Evolutionary conservation across 2,329 filamentous ascomycete genomes (phyloP), one percentile per base, ranked within the genome.

Genomic region (Penicillium glabrum): DNA sequence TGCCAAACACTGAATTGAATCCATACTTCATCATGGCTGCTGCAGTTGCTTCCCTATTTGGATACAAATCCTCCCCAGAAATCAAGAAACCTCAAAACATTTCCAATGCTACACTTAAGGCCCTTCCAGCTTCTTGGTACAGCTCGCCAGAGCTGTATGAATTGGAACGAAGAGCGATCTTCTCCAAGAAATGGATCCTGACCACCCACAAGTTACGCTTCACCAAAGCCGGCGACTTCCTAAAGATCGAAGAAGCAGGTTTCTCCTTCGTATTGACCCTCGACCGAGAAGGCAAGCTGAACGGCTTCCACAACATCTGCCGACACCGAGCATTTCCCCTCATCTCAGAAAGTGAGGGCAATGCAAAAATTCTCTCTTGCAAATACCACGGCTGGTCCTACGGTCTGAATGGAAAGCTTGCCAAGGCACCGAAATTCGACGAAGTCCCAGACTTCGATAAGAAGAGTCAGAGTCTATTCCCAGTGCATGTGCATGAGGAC

Each of bases 381-480:
- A 80, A 80, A 58, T 86, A 86, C 60, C 83, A 86, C 59, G 83
- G 82, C 46, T 86, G 83, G 83, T 82, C 81, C 0, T 86, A 85
- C 56, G 81, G 81, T 2, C 69, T 84, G 7, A 79, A 78, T 37
- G 83, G 83, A 19, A 83, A 82, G 51, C 74, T 86, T 1, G 80
- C 82, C 46, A 86, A 86, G 65, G 83, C 83, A 1, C 83, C 83
- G 0, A 75, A 78, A 1, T 86, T 82, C 63, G 76, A 84, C 47
- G 77, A 81, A 21, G 69, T 84, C 6, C 51, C 57, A 3, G n/a
- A 71, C 74, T n/a, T 81, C 76, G 16, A 81, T 60, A 84, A 86
- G 45, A 39, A 63, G 19, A 57, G 60, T 16, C 60, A 66, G 24
- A 54, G 57, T 6, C 76, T 86, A 2, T 77, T 84, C 41, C 78